Conservation (phyloP, 495 filamentous ascomycete genomes). For the Trichoderma orchidacearum region DNA sequence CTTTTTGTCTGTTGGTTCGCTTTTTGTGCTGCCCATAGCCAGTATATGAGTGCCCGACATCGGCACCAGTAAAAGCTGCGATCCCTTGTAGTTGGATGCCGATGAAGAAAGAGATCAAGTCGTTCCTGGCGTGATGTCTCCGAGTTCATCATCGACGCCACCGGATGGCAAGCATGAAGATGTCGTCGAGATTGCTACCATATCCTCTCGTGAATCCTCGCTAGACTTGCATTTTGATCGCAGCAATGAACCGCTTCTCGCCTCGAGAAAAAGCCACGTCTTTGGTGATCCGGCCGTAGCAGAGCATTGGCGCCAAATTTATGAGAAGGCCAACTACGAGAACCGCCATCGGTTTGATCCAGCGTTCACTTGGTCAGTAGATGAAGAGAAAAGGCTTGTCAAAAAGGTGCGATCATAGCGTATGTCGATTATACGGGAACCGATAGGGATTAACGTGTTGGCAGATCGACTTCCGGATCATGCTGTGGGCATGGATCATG, state of each 20-base stretch:
- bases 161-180: neutral
- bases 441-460: neutral
- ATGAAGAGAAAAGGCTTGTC: slow-evolving; percentile 34
- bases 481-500: slow-evolving; percentile 28
- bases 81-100: too few species aligned
- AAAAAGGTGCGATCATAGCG: slow-evolving; percentile 16
- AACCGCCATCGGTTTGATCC: slow-evolving; percentile 45
- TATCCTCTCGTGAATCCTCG: neutral
- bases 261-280: slow-evolving; percentile 18
- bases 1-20: too few species aligned
- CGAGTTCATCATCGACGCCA: neutral
- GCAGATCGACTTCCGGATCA: slow-evolving; percentile 20
- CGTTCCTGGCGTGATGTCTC: neutral
- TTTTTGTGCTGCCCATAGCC: neutral
- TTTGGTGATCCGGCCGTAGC: slow-evolving; percentile 15
- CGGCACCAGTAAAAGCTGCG: too few species aligned
- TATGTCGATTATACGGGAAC: slow-evolving; percentile 4
- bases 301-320: slow-evolving; percentile 12
- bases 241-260: slow-evolving; percentile 3
- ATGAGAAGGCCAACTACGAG: slow-evolving; percentile 29
- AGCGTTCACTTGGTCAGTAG: slow-evolving; percentile 27
- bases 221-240: neutral
- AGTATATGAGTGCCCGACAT: neutral
- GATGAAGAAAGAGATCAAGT: too few species aligned
- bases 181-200: neutral